Percentiles rank a stretch among this genome's conserved stretches.
phyloP scores from a whole-genome alignment of 352 stramenopile genomes.

The Achlya hypogyna region DNA sequence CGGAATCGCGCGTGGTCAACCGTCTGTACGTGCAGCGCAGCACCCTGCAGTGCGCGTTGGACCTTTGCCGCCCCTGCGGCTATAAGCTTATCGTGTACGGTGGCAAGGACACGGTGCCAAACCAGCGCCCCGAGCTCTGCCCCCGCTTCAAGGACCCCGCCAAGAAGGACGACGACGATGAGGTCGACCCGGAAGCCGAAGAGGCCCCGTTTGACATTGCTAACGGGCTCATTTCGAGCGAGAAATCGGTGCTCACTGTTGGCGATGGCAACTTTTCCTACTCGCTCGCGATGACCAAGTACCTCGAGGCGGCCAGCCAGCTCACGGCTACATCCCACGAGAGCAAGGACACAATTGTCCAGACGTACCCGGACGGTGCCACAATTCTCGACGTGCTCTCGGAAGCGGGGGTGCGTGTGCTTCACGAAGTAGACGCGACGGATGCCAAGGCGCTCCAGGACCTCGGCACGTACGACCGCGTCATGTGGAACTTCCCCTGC shows the following conservation, averaged over 20 bases:
- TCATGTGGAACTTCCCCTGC: conserved; percentile 97
- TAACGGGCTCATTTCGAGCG: not conserved
- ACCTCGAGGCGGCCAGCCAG: not conserved
- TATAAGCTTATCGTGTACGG: conserved; percentile 80
- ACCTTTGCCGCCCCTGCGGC: conserved; percentile 62
- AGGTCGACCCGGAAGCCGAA: not conserved
- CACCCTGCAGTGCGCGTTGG: conserved; percentile 54
- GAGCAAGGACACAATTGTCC: not conserved
- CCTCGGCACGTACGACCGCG: conserved; percentile 75
- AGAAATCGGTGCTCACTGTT: not conserved
- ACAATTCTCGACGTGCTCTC: conserved; percentile 1
- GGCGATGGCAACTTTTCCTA: conserved; percentile 1
- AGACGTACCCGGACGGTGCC: not conserved
- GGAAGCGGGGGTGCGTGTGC: not conserved
- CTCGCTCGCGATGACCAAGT: not conserved
- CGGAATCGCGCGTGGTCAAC: not conserved
- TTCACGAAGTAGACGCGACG: conserved; percentile 23
- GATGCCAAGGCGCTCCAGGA: not conserved
- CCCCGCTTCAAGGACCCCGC: conserved; percentile 22
- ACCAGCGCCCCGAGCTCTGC: conserved; percentile 71
- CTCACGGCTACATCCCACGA: not conserved
- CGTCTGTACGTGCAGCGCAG: conserved; percentile 37
- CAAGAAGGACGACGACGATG: not conserved
- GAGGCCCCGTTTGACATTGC: not conserved
- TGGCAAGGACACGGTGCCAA: conserved; percentile 44